Base-by-base conservation (phyloP, 1,139 yeast genomes). In the Blastobotrys apis region DNA sequence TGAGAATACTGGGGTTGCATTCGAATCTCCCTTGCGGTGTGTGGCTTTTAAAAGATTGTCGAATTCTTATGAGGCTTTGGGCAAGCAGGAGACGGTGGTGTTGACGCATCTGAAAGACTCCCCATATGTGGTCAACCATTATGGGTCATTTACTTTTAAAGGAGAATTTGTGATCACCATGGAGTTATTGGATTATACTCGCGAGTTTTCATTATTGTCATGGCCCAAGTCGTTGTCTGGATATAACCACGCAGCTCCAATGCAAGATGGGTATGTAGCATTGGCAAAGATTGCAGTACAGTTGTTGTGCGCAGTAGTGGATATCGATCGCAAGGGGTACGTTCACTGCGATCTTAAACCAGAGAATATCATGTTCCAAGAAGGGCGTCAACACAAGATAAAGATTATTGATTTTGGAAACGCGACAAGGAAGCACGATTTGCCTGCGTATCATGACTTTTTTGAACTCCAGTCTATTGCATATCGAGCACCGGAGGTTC, bases 311-410 rank as follows among this genome's bases (percentile, higher is more conserved):
- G 58, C 56, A 9, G 41, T 57, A 17, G 50, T 44, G 10, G 58
- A 54, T 23, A 43, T 56, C 13, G 81, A 80, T 51, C 66, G 72
- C 6, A 68, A 71, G 34, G 74, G 77, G 29, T 74, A 83, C 8
- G 84, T 74, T 52, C 95, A 85, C 58, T 84, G 94, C 63, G 95
- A 85, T 60, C 72, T 85, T 53, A 84, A 85, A 62, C 95, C 95
- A 1, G 94, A 85, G 61, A 85, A 85, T 59, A 75, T 85, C 33
- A 66, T 85, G 72, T 57, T 52, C 37, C 47, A 37, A 13, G 40
- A 41, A 16, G 48, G 52, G 20, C 46, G 44, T 30, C 38, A 38
- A 32, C 33, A 42, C 21, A 50, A 47, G 26, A 41, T 57, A 37
- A 56, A 56, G 41, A 36, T 57, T 5, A 51, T 57, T 17, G 61